Base-by-base conservation (phyloP, 2,329 filamentous ascomycete genomes). In the Fusarium siculi region DNA sequence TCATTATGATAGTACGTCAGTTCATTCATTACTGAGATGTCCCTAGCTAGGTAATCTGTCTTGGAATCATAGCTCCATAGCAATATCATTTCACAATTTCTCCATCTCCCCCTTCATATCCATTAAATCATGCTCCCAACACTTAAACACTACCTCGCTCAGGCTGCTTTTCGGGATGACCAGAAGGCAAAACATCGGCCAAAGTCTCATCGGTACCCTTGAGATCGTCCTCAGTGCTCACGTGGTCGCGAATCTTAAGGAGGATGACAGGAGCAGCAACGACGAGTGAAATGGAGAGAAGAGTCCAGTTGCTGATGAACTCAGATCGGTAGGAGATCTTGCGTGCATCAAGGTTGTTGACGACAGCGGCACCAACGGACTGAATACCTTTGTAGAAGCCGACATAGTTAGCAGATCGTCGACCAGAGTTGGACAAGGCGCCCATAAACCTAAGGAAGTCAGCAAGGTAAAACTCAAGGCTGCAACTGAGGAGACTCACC, bases 311-410 rank as follows among this genome's bases (percentile, higher is more conserved):
- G 62, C 82, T 84, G 57, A 84, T 93, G 76, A 97, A 96, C 76
- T 95, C 89, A 74, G 87, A 88, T 85, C 92, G 90, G 83, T 89
- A 97, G 0, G 91, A 84, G 37, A 79, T 75, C 64, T 81, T 80
- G 25, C 78, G 78, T 23, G 76, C 77, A 58, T 84, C 82, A 25
- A 84, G 76, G 9, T 79, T 77, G 55, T 79, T 82, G 54, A 79
- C 78, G 8, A 83, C 89, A 30, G 92, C 93, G 3, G 90, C 88
- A 76, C 93, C 93, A 9, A 91, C 92, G 21, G 92, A 93, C 80
- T 95, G 93, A 55, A 95, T 92, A 21, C 92, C 92, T 82, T 95
- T 95, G 86, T 95, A 95, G 84, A 93, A 95, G 93, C 93, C 95
- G 46, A 94, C 93, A 79, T 96, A 93, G 86, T 98, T 97, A 84